Percentiles rank a stretch among this genome's conserved stretches.
These are phyloP conservation scores for Fonsecaea erecta DNA, from an alignment of 2,329 filamentous ascomycete genomes.

Conservation along the genomic window DNA sequence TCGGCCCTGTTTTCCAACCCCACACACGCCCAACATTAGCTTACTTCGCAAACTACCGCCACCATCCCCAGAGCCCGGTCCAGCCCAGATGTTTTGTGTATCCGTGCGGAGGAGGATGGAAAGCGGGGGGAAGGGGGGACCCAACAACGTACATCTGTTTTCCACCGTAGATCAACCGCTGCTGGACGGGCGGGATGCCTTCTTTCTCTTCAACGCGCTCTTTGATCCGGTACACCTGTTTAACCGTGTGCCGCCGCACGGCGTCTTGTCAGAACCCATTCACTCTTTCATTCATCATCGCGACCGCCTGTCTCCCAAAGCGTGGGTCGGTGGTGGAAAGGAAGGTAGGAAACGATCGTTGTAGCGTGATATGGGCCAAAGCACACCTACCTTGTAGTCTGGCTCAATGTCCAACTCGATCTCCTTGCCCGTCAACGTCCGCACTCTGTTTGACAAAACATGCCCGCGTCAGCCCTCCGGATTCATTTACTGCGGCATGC, in stretches of 20 bases:
- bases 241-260: neutral
- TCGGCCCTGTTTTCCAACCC: conserved; percentile 83
- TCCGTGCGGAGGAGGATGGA: neutral
- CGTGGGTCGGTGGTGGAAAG: neutral
- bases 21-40: neutral
- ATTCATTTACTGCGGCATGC: neutral
- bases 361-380: too few relatives aligned
- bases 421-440: conserved; percentile 97
- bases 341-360: neutral
- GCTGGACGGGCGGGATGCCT: conserved; percentile 94
- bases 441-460: conserved; percentile 66
- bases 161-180: conserved; percentile 92
- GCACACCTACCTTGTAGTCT: conserved; percentile 91
- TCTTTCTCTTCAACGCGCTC: conserved; percentile 99
- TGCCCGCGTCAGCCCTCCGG: neutral
- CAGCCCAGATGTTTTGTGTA: too few relatives aligned
- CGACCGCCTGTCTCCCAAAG: neutral
- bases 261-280: neutral
- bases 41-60: too few relatives aligned
- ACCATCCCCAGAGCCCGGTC: too few relatives aligned
- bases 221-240: conserved; percentile 90
- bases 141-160: conserved; percentile 84
- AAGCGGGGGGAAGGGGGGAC: neutral
- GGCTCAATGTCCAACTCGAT: conserved; percentile 97
- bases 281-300: neutral